phyloP scores from a whole-genome alignment of 2,329 filamentous ascomycete species.

The Trichophaea hybrida region DNA sequence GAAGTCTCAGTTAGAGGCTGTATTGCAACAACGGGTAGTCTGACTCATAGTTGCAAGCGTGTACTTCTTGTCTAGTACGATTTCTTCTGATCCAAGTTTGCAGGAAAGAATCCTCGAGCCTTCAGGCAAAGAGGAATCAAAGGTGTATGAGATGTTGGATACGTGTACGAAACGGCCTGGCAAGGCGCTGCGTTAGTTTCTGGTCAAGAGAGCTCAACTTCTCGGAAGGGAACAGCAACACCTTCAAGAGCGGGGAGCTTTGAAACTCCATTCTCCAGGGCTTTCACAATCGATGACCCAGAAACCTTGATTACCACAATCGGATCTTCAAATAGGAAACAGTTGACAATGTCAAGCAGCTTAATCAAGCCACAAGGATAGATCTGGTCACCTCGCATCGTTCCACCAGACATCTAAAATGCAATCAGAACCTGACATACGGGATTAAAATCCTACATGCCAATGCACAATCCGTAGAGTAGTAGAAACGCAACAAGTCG shows the following conservation, averaged over 20 bases:
- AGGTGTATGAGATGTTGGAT: constrained; percentile 63
- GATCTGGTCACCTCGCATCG: constrained; percentile 75
- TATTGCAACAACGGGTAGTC: neutral
- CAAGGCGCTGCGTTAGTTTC: constrained; percentile 22
- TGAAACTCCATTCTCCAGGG: constrained; percentile 70
- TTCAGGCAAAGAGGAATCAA: constrained; percentile 47
- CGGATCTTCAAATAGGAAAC: constrained; percentile 85
- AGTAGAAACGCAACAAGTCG: constrained; percentile 77
- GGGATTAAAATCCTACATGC: no score
- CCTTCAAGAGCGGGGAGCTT: constrained; percentile 72
- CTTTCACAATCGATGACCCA: constrained; percentile 60
- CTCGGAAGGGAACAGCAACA: constrained; percentile 2
- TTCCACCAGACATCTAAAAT: constrained; percentile 57
- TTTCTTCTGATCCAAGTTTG: constrained; percentile 45
- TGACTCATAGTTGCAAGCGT: constrained; percentile 49
- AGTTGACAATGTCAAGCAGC: constrained; percentile 71
- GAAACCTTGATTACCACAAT: constrained; percentile 61
- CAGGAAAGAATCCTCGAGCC: constrained; percentile 50
- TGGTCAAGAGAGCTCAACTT: neutral
- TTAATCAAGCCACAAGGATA: constrained; percentile 67
- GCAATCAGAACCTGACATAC: no score
- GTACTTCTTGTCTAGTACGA: constrained; percentile 52
- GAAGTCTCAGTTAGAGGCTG: constrained; percentile 29
- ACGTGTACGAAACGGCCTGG: constrained; percentile 61
- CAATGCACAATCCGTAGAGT: constrained; percentile 63